phyloP scores from a whole-genome alignment of 2,329 filamentous ascomycete species.

The Metarhizium anisopliae region DNA sequence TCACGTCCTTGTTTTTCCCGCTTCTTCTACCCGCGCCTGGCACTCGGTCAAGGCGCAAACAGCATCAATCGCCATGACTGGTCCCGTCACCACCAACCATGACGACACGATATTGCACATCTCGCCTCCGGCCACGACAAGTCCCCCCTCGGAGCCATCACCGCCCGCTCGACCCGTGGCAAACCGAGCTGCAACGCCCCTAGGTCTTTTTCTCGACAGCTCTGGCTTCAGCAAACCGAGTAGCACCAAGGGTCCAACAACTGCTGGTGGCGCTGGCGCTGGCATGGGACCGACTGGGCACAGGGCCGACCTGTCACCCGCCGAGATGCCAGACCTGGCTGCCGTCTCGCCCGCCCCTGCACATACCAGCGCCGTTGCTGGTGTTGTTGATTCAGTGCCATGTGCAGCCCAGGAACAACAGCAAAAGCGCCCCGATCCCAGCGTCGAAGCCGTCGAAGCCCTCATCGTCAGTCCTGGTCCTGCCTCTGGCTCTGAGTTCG shows the following conservation, averaged over 20 bases:
- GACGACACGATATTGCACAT: conserved; percentile 1
- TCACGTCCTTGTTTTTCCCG: neutral
- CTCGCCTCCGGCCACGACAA: conserved; percentile 5
- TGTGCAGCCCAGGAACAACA: neutral
- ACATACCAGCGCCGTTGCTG: conserved; percentile 1
- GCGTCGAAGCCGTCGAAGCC: conserved; percentile 1
- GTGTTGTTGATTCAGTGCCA: conserved; percentile 1
- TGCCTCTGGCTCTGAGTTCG: neutral
- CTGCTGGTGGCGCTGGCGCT: neutral
- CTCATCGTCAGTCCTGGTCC: conserved; percentile 1
- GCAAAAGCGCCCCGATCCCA: conserved; percentile 1
- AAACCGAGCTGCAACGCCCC: conserved; percentile 12
- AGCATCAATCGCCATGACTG: neutral
- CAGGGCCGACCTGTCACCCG: conserved; percentile 7
- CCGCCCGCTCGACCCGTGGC: conserved; percentile 7
- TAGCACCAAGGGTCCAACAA: neutral
- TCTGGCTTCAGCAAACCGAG: neutral
- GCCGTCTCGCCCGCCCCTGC: neutral
- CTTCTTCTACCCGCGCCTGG: neutral
- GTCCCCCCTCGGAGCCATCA: conserved; percentile 1
- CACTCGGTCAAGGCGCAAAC: neutral
- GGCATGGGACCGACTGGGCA: neutral
- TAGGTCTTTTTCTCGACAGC: conserved; percentile 10
- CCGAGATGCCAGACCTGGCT: conserved; percentile 7
- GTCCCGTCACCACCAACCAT: neutral